phyloP scores from a whole-genome alignment of 2,329 filamentous ascomycete genomes.

The Fusarium pininemorale region DNA sequence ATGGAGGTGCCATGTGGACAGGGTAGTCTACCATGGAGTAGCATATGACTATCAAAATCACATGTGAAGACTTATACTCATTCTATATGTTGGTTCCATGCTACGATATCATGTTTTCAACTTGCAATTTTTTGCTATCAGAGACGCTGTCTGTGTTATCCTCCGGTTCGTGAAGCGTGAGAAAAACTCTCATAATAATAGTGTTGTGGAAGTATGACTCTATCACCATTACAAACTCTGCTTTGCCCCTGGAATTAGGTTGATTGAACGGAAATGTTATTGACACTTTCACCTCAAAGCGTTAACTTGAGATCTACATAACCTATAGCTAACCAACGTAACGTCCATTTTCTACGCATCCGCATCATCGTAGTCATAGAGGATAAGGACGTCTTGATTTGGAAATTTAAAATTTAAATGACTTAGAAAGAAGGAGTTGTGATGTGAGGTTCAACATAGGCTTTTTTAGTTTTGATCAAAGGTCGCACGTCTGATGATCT shows the following conservation, averaged over 20 bases:
- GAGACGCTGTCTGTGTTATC: rapidly evolving
- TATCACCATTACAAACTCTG: no score
- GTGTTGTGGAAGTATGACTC: no score
- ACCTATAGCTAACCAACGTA: not conserved
- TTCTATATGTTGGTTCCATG: rapidly evolving
- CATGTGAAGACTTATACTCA: rapidly evolving
- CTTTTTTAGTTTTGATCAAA: no score
- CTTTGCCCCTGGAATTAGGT: no score
- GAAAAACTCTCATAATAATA: not conserved
- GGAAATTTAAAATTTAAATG: no score
- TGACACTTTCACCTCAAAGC: no score
- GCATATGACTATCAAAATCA: not conserved
- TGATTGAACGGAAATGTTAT: no score
- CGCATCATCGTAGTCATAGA: not conserved
- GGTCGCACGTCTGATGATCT: rapidly evolving
- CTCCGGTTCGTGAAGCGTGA: rapidly evolving
- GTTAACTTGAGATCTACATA: rapidly evolving
- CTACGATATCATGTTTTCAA: rapidly evolving
- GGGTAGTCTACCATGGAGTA: rapidly evolving
- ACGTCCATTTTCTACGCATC: rapidly evolving
- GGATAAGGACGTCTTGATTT: rapidly evolving
- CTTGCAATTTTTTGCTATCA: rapidly evolving
- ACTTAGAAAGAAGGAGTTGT: no score
- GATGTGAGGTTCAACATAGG: rapidly evolving
- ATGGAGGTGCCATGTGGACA: not conserved